These are phyloP conservation scores for Arctium minus DNA, from an alignment of 129 eudicot genomes.

Conservation along the genomic window DNA sequence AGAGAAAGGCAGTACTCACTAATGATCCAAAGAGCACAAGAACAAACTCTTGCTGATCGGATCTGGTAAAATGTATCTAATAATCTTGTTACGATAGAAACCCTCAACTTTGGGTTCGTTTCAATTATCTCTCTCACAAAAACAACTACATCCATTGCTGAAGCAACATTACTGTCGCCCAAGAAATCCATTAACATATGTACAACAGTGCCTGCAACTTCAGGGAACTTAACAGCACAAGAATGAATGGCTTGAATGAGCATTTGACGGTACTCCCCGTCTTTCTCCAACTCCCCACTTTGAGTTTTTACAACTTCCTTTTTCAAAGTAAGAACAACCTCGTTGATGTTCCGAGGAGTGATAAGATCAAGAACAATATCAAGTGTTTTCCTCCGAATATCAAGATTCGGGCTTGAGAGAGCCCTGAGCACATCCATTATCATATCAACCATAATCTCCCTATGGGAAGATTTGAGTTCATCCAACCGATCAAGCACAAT, in stretches of 20 bases:
- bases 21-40: conserved; percentile 95
- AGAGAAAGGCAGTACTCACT: conserved; percentile 94
- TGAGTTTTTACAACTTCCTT: conserved; percentile 96
- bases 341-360: conserved; percentile 69
- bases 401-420: conserved; percentile 75
- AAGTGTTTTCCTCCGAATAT: conserved; percentile 67
- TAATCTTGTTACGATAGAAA: conserved; percentile 74
- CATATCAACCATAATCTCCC: conserved; percentile 71
- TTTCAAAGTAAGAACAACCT: conserved; percentile 74
- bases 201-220: conserved; percentile 92
- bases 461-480: conserved; percentile 66
- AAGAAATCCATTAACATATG: conserved; percentile 93
- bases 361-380: conserved; percentile 72
- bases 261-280: conserved; percentile 84
- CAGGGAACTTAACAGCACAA: conserved; percentile 87
- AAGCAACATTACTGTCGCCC: conserved; percentile 88
- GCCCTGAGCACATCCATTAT: conserved; percentile 85
- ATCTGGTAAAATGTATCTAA: conserved; percentile 89
- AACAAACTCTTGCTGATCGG: conserved; percentile 87
- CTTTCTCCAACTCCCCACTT: conserved; percentile 82
- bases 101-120: conserved; percentile 86
- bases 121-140: conserved; percentile 90
- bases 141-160: conserved; percentile 87
- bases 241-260: conserved; percentile 84
- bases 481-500: conserved; percentile 71